Conservation (phyloP, 345 rosid species). For the Acer negundo region DNA sequence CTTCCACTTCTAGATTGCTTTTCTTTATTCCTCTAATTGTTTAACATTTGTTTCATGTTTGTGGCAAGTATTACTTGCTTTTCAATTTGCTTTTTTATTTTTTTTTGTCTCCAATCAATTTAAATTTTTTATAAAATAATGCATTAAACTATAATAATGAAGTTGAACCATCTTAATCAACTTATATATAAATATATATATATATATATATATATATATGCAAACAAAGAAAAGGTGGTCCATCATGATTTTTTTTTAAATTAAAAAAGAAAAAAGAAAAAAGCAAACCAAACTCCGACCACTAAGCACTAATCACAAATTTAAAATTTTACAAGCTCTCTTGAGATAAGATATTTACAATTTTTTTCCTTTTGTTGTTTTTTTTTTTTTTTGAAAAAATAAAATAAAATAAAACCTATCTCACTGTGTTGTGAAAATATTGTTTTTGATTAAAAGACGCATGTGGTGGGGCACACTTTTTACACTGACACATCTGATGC, state of each 20-base stretch:
- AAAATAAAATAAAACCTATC: neutral
- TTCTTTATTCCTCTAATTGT: neutral
- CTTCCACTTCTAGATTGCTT: neutral
- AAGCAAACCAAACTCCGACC: conserved; percentile 20
- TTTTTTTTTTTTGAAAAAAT: neutral
- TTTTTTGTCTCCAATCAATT: neutral
- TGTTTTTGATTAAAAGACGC: conserved; percentile 8
- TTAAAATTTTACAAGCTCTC: conserved; percentile 16
- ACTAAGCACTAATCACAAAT: neutral
- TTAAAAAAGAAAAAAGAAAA: conserved; percentile 16
- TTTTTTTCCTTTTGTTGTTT: neutral
- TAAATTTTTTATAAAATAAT: neutral
- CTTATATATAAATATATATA: neutral
- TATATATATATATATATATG: neutral
- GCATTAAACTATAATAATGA: neutral
- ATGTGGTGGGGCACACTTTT: conserved; percentile 17
- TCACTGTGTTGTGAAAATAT: neutral
- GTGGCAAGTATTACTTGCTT: neutral
- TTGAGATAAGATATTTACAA: conserved; percentile 18
- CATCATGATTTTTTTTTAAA: neutral
- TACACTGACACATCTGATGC: conserved; percentile 45
- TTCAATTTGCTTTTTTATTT: conserved; percentile 12
- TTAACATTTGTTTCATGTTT: neutral
- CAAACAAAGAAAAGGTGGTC: no score
- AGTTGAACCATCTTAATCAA: neutral